Evolutionary conservation across 1,284 basidiomycete species (phyloP).

Genomic region (Earliella scabrosa): DNA sequence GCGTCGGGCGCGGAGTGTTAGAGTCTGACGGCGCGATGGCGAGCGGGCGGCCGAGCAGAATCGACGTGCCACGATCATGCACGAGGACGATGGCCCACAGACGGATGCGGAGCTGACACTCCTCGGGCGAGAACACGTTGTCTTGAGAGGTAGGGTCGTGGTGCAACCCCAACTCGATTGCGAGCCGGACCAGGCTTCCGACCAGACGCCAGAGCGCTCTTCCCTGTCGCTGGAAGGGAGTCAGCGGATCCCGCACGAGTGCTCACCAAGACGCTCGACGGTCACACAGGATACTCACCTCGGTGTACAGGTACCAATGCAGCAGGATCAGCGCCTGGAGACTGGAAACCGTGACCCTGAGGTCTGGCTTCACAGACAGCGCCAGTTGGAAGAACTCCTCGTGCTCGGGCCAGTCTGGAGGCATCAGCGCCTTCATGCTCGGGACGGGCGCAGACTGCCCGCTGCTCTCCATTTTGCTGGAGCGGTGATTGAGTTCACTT

Average conservation of each 20-base stretch:
- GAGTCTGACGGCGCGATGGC: slow-evolving; percentile 78
- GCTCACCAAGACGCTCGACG: not conserved
- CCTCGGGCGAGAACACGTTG: slow-evolving; percentile 68
- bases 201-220: slow-evolving; percentile 84
- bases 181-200: slow-evolving; percentile 76
- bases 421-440: slow-evolving; percentile 48
- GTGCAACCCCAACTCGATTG: slow-evolving; percentile 80
- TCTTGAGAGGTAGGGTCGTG: slow-evolving; percentile 77
- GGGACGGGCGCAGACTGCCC: slow-evolving; percentile 28
- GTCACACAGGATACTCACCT: slow-evolving; percentile 52
- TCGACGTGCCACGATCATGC: slow-evolving; percentile 83
- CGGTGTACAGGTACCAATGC: slow-evolving; percentile 86
- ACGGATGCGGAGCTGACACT: slow-evolving; percentile 74
- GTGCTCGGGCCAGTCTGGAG: slow-evolving; percentile 75
- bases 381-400: slow-evolving; percentile 83
- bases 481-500: slow-evolving; percentile 75
- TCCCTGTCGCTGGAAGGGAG: slow-evolving; percentile 68
- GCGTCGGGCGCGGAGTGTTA: slow-evolving; percentile 72
- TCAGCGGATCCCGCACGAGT: slow-evolving; percentile 15
- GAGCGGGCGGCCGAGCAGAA: slow-evolving; percentile 82
- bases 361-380: slow-evolving; percentile 74
- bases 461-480: slow-evolving; percentile 48
- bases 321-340: slow-evolving; percentile 79
- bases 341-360: slow-evolving; percentile 78
- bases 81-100: slow-evolving; percentile 82